A percentile compares a stretch with the other conserved stretches of the same genome.
Evolutionary conservation across 306 rosid species (phyloP).

Genomic region (Casuarina cunninghamiana): DNA sequence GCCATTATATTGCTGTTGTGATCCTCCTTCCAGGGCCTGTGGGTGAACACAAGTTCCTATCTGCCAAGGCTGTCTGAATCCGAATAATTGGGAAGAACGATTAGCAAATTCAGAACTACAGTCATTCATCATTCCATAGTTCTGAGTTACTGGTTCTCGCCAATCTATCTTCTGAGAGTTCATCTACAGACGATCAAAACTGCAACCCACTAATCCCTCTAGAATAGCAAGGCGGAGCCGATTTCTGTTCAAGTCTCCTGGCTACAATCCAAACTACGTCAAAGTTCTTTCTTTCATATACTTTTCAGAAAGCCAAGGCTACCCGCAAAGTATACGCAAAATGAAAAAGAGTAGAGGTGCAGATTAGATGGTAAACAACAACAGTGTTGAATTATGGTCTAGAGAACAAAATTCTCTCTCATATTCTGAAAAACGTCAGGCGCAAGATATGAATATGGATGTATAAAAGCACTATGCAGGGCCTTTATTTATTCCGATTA

Average conservation of each 20-base stretch:
- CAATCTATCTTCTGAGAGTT: slow-evolving; percentile 48
- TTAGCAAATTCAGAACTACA: slow-evolving; percentile 31
- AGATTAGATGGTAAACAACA: slow-evolving; percentile 31
- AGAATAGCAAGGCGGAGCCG: slow-evolving; percentile 3
- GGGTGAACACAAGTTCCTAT: slow-evolving; percentile 47
- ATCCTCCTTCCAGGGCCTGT: slow-evolving; percentile 34
- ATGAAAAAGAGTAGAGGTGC: slow-evolving; percentile 14
- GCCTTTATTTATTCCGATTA: slow-evolving; percentile 27
- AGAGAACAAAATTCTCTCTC: slow-evolving; percentile 41
- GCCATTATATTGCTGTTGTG: slow-evolving; percentile 35
- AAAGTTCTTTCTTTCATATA: slow-evolving; percentile 3
- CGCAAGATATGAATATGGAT: slow-evolving; percentile 51
- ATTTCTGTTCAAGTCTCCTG: slow-evolving; percentile 19
- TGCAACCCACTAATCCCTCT: background rate
- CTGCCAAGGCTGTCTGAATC: slow-evolving; percentile 43
- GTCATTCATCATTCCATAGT: slow-evolving; percentile 42
- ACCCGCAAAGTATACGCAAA: background rate
- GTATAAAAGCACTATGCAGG: slow-evolving; percentile 36
- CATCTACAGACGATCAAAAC: slow-evolving; percentile 42
- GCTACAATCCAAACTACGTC: slow-evolving; percentile 20
- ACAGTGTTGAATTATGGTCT: slow-evolving; percentile 29
- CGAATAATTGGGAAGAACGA: slow-evolving; percentile 40
- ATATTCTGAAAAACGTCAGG: slow-evolving; percentile 49
- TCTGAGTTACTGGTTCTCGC: slow-evolving; percentile 38
- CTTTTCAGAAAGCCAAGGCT: slow-evolving; percentile 2